phyloP scores from a whole-genome alignment of 164 flowering plant genomes.

The Magnolia officinalis region DNA sequence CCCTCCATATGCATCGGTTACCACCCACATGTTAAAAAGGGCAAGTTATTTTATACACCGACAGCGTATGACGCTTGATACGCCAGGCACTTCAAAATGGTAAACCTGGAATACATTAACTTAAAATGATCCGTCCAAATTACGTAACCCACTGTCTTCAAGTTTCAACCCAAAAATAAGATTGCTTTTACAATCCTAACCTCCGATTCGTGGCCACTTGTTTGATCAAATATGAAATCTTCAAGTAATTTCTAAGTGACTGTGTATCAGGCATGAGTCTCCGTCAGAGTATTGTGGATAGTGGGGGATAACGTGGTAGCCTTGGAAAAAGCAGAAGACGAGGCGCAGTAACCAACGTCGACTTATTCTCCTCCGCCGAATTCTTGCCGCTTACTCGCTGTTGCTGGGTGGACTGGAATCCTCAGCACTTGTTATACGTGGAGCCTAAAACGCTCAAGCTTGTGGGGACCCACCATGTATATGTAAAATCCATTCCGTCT shows the following conservation, averaged over 20 bases:
- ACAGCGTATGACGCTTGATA: too few species aligned
- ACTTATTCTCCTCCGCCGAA: background rate
- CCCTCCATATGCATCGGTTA: too few species aligned
- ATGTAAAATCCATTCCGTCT: background rate
- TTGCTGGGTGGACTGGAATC: background rate
- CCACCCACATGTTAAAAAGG: too few species aligned
- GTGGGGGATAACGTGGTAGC: background rate
- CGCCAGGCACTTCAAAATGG: too few species aligned
- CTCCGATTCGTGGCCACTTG: too few species aligned
- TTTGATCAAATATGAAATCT: too few species aligned
- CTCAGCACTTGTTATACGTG: background rate
- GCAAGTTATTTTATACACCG: too few species aligned
- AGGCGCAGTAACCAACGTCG: background rate
- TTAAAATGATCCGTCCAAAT: too few species aligned
- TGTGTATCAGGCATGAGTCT: background rate
- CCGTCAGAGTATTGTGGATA: background rate
- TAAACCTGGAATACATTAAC: too few species aligned
- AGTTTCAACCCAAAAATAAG: too few species aligned
- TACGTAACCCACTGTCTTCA: too few species aligned
- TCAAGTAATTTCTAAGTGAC: background rate
- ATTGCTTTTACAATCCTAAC: too few species aligned
- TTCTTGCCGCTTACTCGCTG: background rate
- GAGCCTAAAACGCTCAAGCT: background rate
- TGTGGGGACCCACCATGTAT: background rate
- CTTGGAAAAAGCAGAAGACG: background rate